Percentiles rank a stretch among this genome's conserved stretches.
phyloP scores from a whole-genome alignment of 2,329 filamentous ascomycete species.

The Cytospora schulzeri region DNA sequence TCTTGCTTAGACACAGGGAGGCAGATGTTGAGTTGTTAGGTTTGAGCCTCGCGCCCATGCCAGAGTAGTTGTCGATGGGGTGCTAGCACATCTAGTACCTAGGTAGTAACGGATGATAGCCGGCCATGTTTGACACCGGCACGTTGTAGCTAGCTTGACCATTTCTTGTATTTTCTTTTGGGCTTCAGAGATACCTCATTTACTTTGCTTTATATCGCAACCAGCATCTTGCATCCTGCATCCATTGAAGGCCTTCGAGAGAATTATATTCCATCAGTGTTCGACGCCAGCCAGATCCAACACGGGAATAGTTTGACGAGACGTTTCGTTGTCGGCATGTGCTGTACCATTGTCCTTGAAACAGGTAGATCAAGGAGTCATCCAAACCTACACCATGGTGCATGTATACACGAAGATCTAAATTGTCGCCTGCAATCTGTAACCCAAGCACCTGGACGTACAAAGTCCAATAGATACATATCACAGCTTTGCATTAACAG shows the following conservation, averaged over 20 bases:
- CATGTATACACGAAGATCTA: too few relatives aligned
- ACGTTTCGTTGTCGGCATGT: too few relatives aligned
- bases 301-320: too few relatives aligned
- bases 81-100: background rate
- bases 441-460: background rate
- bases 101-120: background rate
- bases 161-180: background rate
- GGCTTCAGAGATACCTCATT: background rate
- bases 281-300: too few relatives aligned
- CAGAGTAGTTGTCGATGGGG: background rate
- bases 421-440: background rate
- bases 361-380: background rate
- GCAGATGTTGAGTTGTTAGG: background rate
- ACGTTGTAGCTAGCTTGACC: background rate
- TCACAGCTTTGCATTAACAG: slow-evolving; percentile 20
- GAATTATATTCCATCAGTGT: background rate
- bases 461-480: background rate
- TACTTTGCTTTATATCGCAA: background rate
- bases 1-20: background rate
- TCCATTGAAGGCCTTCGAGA: background rate
- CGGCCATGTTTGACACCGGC: background rate
- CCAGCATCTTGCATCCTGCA: background rate
- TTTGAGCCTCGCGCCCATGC: background rate
- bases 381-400: background rate
- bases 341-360: background rate